Evolutionary conservation across 2,329 filamentous ascomycete species (phyloP).

Genomic region (Arthrobotrys pseudoclavata): DNA sequence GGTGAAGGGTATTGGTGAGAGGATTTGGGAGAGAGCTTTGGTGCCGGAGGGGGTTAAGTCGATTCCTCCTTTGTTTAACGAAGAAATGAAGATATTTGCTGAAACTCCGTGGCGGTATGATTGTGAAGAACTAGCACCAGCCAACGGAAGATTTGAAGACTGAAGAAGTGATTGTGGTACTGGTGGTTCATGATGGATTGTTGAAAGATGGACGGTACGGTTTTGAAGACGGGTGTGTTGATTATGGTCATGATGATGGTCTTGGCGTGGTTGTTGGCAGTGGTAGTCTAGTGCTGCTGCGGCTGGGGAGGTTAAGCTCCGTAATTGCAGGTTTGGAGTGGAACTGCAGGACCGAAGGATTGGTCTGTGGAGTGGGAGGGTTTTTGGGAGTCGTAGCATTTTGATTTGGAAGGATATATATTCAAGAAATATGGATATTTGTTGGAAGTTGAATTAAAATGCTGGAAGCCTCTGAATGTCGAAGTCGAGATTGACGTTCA

Average conservation of each 20-base stretch:
- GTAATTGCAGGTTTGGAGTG: neutral
- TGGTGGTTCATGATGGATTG: neutral
- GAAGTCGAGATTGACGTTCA: neutral
- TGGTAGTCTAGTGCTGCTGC: conserved; percentile 11
- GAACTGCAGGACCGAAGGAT: neutral
- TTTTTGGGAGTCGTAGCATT: conserved; percentile 2
- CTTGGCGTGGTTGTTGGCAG: neutral
- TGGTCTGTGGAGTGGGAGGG: neutral
- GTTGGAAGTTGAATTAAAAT: too few species aligned
- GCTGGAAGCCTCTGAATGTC: neutral
- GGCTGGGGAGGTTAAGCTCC: conserved; percentile 14
- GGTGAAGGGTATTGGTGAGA: conserved; percentile 30
- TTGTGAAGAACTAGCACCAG: too few species aligned
- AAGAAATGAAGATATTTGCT: conserved; percentile 19
- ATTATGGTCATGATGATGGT: conserved; percentile 4
- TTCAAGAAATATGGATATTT: neutral
- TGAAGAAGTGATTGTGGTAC: neutral
- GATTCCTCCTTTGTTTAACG: conserved; percentile 27
- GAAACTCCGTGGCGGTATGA: conserved; percentile 10
- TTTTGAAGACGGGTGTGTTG: conserved; percentile 11
- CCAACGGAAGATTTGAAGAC: too few species aligned
- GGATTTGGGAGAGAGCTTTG: conserved; percentile 25
- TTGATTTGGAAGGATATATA: conserved; percentile 16
- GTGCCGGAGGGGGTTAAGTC: conserved; percentile 35
- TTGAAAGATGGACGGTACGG: neutral